A percentile compares a stretch with the other conserved stretches of the same genome.
phyloP scores from a whole-genome alignment of 2,329 filamentous ascomycete genomes.

The Cladosporium sp. region DNA sequence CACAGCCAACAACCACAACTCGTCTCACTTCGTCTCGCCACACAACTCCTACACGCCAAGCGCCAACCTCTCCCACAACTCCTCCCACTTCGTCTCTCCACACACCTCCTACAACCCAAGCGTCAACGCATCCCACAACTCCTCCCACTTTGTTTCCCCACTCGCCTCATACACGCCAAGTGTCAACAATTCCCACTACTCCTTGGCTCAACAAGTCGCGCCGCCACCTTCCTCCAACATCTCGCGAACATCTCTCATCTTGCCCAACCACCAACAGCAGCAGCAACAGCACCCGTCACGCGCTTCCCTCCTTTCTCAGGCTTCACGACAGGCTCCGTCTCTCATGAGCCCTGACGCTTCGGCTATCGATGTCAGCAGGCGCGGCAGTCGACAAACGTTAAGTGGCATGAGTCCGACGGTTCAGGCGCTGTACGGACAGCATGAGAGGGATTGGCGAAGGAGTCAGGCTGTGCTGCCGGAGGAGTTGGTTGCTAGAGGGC shows the following conservation, averaged over 20 bases:
- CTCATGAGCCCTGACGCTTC: neutral
- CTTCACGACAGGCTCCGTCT: neutral
- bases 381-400: constrained; percentile 1
- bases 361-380: neutral
- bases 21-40: neutral
- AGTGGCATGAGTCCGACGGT: constrained; percentile 13
- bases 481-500: constrained; percentile 10
- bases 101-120: neutral
- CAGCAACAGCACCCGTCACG: constrained; percentile 2
- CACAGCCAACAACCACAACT: neutral
- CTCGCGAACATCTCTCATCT: constrained; percentile 2
- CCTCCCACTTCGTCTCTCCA: neutral
- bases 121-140: neutral
- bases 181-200: neutral
- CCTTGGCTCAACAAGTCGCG: neutral
- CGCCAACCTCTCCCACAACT: neutral
- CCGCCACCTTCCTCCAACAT: constrained; percentile 4
- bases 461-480: constrained; percentile 10
- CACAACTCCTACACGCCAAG: neutral
- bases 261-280: constrained; percentile 5
- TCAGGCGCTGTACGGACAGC: constrained; percentile 10
- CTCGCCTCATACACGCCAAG: neutral
- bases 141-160: neutral
- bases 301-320: neutral
- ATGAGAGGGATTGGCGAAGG: constrained; percentile 10